phyloP scores from a whole-genome alignment of 1,139 yeast species.

The Trichomonascaceae sp. region DNA sequence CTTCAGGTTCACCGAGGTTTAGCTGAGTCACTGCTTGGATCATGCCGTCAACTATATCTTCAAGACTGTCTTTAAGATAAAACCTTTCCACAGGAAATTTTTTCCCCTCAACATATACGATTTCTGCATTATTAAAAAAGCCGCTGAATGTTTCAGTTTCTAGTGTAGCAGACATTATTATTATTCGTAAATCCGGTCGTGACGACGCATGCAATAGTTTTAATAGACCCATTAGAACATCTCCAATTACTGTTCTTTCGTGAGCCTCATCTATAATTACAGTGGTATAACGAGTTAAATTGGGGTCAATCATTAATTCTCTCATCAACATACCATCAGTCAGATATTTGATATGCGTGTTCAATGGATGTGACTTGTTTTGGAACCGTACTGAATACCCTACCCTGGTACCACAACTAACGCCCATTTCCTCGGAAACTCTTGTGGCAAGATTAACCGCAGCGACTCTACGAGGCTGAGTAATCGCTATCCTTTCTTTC shows the following conservation, averaged over 20 bases:
- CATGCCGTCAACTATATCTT: conserved; percentile 78
- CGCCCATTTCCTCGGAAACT: conserved; percentile 83
- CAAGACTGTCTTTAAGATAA: conserved; percentile 55
- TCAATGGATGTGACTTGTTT: conserved; percentile 41
- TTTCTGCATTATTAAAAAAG: conserved; percentile 74
- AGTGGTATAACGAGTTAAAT: conserved; percentile 59
- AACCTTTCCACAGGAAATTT: conserved; percentile 74
- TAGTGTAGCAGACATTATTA: conserved; percentile 91
- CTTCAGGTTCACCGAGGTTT: conserved; percentile 63
- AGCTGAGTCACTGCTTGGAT: conserved; percentile 72
- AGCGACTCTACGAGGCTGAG: conserved; percentile 97
- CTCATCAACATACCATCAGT: conserved; percentile 97
- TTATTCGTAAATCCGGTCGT: conserved; percentile 42
- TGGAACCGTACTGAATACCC: conserved; percentile 93
- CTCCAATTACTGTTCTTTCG: conserved; percentile 90
- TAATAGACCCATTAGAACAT: conserved; percentile 79
- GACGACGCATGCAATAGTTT: conserved; percentile 45
- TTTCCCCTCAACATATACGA: conserved; percentile 82
- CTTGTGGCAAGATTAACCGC: conserved; percentile 91
- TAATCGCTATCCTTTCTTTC: conserved; percentile 67
- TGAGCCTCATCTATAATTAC: conserved; percentile 96
- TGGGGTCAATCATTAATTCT: conserved; percentile 75
- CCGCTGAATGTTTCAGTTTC: conserved; percentile 84
- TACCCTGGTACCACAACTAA: conserved; percentile 62
- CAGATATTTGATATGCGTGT: conserved; percentile 71